phyloP scores from a whole-genome alignment of 2,329 filamentous ascomycete species.

The Talaromyces sp. region DNA sequence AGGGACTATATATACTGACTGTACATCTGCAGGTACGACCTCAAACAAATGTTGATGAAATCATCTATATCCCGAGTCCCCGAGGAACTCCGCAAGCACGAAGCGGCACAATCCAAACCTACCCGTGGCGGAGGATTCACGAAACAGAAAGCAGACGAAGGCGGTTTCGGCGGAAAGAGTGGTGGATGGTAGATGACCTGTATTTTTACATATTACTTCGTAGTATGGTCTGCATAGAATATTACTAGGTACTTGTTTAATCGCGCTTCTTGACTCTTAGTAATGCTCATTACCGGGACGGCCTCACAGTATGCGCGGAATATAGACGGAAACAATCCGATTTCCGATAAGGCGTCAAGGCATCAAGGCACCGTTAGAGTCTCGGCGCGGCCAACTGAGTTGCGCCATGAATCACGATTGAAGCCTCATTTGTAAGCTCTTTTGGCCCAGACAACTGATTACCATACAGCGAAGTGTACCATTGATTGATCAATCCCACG shows the following conservation, averaged over 20 bases:
- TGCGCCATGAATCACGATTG: neutral
- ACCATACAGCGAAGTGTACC: no score
- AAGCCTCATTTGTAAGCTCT: neutral
- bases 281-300: no score
- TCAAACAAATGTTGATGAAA: conserved; percentile 94
- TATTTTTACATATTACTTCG: neutral
- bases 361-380: neutral
- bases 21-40: conserved; percentile 58
- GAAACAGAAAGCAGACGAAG: conserved; percentile 49
- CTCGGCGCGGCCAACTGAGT: neutral
- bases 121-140: conserved; percentile 36
- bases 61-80: conserved; percentile 83
- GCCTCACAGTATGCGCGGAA: neutral
- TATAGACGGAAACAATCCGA: neutral
- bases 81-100: conserved; percentile 84
- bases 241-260: neutral
- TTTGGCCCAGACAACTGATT: no score
- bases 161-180: conserved; percentile 36
- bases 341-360: neutral
- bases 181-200: conserved; percentile 28
- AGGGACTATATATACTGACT: neutral
- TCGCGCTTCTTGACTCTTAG: neutral
- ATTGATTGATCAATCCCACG: neutral
- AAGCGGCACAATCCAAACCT: conserved; percentile 83
- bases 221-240: neutral